Percentiles rank a stretch among this genome's conserved stretches.
phyloP scores from a whole-genome alignment of 352 stramenopile genomes.

The Saprolegnia parasitica region DNA sequence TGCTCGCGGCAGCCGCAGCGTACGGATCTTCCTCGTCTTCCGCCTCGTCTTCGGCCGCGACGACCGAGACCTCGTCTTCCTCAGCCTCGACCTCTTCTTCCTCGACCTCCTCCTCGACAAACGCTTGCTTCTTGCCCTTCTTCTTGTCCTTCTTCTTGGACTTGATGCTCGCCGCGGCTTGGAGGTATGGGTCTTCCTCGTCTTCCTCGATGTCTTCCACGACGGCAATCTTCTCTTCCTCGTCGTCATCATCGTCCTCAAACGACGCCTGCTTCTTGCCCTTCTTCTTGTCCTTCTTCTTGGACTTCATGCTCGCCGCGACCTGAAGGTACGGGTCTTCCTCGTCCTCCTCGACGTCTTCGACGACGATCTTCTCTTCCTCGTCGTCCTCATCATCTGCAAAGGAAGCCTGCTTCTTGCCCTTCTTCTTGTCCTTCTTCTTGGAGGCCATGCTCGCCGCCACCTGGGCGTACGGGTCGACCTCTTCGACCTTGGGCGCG shows the following conservation, averaged over 20 bases:
- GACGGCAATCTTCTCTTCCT: conserved; percentile 7
- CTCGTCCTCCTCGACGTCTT: conserved; percentile 24
- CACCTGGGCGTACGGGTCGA: conserved; percentile 24
- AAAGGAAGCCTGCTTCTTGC: conserved; percentile 74
- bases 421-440: conserved; percentile 34
- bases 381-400: conserved; percentile 63
- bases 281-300: conserved; percentile 70
- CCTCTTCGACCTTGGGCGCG: conserved; percentile 27
- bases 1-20: neutral
- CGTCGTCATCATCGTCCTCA: conserved; percentile 53
- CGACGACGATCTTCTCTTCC: conserved; percentile 39
- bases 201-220: conserved; percentile 16
- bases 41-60: conserved; percentile 28
- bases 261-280: conserved; percentile 59
- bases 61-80: conserved; percentile 20
- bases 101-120: neutral
- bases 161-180: conserved; percentile 7
- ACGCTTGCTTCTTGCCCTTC: conserved; percentile 28
- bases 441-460: conserved; percentile 24
- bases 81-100: conserved; percentile 17
- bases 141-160: conserved; percentile 31
- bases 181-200: conserved; percentile 18
- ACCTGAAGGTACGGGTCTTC: conserved; percentile 23
- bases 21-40: conserved; percentile 33
- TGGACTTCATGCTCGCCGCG: conserved; percentile 34